Conservation (phyloP, 495 filamentous ascomycete genomes). For the Trichocladium antarcticum region DNA sequence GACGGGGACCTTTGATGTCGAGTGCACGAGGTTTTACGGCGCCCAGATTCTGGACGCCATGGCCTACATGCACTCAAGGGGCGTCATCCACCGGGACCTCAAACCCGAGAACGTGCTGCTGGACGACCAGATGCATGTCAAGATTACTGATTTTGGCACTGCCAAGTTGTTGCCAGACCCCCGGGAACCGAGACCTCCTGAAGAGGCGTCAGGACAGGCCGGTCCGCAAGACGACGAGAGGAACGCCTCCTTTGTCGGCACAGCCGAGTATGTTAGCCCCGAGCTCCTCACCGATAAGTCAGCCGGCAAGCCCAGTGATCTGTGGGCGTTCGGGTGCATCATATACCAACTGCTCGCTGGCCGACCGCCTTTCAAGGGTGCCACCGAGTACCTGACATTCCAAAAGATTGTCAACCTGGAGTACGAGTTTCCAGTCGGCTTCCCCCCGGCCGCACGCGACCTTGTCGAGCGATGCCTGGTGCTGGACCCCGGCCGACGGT, state of each 20-base stretch:
- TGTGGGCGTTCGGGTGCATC: constrained; percentile 99
- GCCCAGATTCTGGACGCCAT: constrained; percentile 95
- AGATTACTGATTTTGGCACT: constrained; percentile 98
- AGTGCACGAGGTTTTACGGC: constrained; percentile 89
- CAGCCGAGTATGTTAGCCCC: constrained; percentile 95
- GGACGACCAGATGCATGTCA: constrained; percentile 92
- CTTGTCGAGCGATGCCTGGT: constrained; percentile 87
- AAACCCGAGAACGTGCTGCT: constrained; percentile 97
- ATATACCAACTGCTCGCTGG: constrained; percentile 92
- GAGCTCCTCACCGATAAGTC: constrained; percentile 92
- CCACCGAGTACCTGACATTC: constrained; percentile 95
- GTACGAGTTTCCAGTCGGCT: constrained; percentile 86
- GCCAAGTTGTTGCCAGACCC: constrained; percentile 78
- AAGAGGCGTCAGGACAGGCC: constrained; percentile 41
- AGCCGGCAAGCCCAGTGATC: constrained; percentile 92
- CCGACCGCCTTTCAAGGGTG: constrained; percentile 91
- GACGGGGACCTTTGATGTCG: constrained; percentile 87
- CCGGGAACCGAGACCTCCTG: constrained; percentile 42
- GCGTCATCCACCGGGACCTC: constrained; percentile 92
- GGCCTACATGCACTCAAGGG: constrained; percentile 93
- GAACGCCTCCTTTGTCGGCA: constrained; percentile 93
- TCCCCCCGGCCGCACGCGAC: constrained; percentile 79
- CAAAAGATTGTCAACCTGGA: constrained; percentile 94
- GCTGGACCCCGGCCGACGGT: constrained; percentile 70
- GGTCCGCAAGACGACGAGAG: constrained; percentile 52